A percentile compares a stretch with the other conserved stretches of the same genome.
Conservation (phyloP, 2,329 filamentous ascomycete genomes). For the Arachnopeziza araneosa region DNA sequence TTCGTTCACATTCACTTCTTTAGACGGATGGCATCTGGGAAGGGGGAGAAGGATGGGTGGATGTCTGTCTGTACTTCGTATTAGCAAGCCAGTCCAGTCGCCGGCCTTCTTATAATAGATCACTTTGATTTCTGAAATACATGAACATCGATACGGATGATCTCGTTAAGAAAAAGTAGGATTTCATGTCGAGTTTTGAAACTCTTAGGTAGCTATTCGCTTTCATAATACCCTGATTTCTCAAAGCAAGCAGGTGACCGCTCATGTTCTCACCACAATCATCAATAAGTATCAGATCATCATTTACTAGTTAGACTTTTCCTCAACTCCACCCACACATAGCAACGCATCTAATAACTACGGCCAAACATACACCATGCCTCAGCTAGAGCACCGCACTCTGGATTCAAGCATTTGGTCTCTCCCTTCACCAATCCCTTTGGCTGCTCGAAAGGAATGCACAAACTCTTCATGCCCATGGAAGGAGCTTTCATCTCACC, state of each 20-base stretch:
- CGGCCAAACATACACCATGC: conserved; percentile 91
- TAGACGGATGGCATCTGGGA: not conserved
- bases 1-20: conserved; percentile 9
- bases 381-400: conserved; percentile 71
- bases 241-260: not conserved
- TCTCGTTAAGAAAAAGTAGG: too few species aligned
- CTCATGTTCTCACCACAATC: conserved; percentile 1
- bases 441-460: conserved; percentile 82
- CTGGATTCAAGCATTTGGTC: conserved; percentile 88
- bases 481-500: conserved; percentile 51
- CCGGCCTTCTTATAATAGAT: conserved; percentile 22
- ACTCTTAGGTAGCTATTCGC: not conserved
- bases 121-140: conserved; percentile 9
- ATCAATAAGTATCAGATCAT: conserved; percentile 1
- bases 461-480: conserved; percentile 73
- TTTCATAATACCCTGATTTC: not conserved
- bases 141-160: not conserved
- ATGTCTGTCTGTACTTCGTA: conserved; percentile 13
- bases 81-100: conserved; percentile 6
- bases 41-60: conserved; percentile 3
- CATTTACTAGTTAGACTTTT: conserved; percentile 5
- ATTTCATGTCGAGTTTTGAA: not conserved
- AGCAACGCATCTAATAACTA: conserved; percentile 34
- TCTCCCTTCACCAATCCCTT: conserved; percentile 70
- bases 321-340: conserved; percentile 5